Base-by-base conservation (phyloP, 257 asterid genomes). In the Nicotiana tabacum region DNA sequence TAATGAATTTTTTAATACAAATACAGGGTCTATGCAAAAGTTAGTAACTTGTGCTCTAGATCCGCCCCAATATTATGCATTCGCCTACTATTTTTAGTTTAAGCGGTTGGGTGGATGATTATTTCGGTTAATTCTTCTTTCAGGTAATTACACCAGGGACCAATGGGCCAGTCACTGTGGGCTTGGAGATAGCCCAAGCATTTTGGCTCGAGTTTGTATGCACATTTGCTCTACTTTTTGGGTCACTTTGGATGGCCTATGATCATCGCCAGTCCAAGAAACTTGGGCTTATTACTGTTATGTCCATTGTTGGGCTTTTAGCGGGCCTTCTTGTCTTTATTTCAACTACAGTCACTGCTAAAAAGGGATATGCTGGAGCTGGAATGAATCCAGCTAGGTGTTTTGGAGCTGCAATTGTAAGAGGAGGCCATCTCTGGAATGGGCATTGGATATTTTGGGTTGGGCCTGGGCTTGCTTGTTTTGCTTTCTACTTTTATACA, bases 311-410 rank as follows among this genome's bases (percentile, higher is more conserved):
- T 0, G 97, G 98, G 66, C 35, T 69, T 2, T 94, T 94, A 24
- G 46, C 92, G 5, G 97, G 97, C 1, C 83, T 94, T 0, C 89
- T 94, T 9, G 96, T 92, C 70, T 94, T 88, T 53, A 29, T 94
- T 13, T 91, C 98, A 0, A 85, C 96, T 27, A 66, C 94, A 0
- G 92, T 94, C 10, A 91, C 96, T 4, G 84, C 87, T 48, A 60
- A 27, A 8, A 90, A 89, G 83, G 97, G 97, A 0, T 91, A 92
- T 1, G 92, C 89, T 3, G 98, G 98, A 4, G 97, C 97, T 0
- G 98, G 96, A 56, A 60, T 94, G 85, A 94, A 94, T 78, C 98
- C 98, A 35, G 97, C 98, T 0, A 77, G 97, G 88, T 94, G 98
- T 78, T 66, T 94, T 0, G 98, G 97, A 21, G 87, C 98, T 2